Evolutionary conservation across 2,329 filamentous ascomycete genomes (phyloP).

Genomic region (Triangularia setosa): DNA sequence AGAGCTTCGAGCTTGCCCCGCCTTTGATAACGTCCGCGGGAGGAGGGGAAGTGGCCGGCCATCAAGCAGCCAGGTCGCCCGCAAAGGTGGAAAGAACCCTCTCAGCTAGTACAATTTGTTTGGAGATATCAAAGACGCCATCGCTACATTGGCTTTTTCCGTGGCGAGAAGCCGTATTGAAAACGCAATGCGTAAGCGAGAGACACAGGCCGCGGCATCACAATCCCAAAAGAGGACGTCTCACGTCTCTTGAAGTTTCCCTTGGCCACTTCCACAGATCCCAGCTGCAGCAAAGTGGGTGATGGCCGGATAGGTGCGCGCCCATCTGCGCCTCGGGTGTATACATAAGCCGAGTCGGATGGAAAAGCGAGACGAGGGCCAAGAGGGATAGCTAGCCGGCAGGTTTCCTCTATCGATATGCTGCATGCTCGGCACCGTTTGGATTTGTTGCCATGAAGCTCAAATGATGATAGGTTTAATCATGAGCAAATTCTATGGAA

Average conservation of each 20-base stretch:
- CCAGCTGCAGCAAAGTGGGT: not conserved
- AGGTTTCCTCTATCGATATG: constrained; percentile 1
- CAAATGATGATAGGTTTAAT: not conserved
- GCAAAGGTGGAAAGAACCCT: not conserved
- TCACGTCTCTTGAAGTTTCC: not conserved
- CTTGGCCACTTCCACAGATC: not conserved
- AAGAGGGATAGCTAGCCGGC: not conserved
- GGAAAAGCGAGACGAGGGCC: not conserved
- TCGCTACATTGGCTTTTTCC: not conserved
- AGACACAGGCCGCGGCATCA: not conserved
- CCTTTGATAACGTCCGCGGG: not conserved
- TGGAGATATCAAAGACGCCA: not conserved
- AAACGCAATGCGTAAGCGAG: not conserved
- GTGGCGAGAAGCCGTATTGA: not conserved
- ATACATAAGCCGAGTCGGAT: not conserved
- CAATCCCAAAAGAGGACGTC: not conserved
- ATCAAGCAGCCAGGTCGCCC: not conserved
- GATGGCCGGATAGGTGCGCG: not conserved
- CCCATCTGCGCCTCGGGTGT: not conserved
- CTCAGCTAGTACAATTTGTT: not conserved
- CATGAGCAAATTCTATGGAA: not conserved
- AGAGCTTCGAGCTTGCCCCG: not conserved
- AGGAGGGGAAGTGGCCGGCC: not conserved
- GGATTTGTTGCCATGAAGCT: not conserved
- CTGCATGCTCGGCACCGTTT: not conserved